phyloP scores from a whole-genome alignment of 805 yeast genomes.

The Spathaspora gorwiae region DNA sequence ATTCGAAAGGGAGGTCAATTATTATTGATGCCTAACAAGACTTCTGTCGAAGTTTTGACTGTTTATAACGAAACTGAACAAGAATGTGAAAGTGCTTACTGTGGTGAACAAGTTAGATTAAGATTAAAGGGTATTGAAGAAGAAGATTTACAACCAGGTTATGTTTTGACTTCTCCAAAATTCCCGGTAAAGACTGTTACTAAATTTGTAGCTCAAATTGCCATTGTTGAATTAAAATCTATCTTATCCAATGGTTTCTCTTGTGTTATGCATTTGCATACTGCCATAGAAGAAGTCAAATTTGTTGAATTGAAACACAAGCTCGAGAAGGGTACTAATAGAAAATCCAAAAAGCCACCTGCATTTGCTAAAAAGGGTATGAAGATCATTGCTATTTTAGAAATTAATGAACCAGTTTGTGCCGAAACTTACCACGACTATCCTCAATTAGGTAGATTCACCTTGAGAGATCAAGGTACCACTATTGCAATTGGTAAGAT shows the following conservation, averaged over 20 bases:
- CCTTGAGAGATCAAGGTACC: slow-evolving; percentile 96
- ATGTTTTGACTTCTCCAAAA: slow-evolving; percentile 79
- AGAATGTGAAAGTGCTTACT: slow-evolving; percentile 82
- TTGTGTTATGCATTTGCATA: slow-evolving; percentile 98
- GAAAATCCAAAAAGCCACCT: slow-evolving; percentile 94
- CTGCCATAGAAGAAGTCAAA: slow-evolving; percentile 94
- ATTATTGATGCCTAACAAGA: slow-evolving; percentile 89
- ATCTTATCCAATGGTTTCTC: slow-evolving; percentile 93
- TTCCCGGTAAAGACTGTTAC: slow-evolving; percentile 90
- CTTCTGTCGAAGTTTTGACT: slow-evolving; percentile 75
- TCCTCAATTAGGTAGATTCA: slow-evolving; percentile 96
- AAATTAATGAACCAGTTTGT: slow-evolving; percentile 83
- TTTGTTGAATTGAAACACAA: slow-evolving; percentile 82
- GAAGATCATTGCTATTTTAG: slow-evolving; percentile 93
- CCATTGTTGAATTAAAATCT: slow-evolving; percentile 92
- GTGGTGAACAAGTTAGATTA: slow-evolving; percentile 97
- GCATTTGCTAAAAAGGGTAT: slow-evolving; percentile 98
- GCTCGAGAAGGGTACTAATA: slow-evolving; percentile 93
- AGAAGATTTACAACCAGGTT: slow-evolving; percentile 90
- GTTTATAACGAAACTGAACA: slow-evolving; percentile 94
- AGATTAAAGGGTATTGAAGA: slow-evolving; percentile 94
- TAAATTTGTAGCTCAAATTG: slow-evolving; percentile 90
- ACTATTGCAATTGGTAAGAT: slow-evolving; percentile 99
- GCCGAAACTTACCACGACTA: slow-evolving; percentile 88
- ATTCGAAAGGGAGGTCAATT: slow-evolving; percentile 73